A percentile compares a stretch with the other conserved stretches of the same genome.
Conservation (phyloP, 768 basidiomycete species). For the Ephemerocybe angulata region DNA sequence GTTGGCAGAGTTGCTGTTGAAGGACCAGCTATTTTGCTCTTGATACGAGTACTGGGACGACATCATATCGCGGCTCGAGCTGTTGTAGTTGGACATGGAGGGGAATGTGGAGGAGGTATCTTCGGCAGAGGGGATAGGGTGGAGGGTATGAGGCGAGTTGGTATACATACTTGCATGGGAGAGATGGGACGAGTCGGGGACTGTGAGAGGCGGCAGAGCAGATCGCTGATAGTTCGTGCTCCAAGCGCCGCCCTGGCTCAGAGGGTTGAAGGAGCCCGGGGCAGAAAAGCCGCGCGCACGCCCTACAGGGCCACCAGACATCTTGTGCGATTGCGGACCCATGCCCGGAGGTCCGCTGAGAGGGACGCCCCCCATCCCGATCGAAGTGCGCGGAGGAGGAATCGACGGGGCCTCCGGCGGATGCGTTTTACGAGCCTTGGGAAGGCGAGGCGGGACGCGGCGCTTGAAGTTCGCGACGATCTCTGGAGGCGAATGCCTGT, state of each 20-base stretch:
- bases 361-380: constrained; percentile 65
- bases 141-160: constrained; percentile 58
- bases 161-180: constrained; percentile 57
- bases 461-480: constrained; percentile 94
- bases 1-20: constrained; percentile 42
- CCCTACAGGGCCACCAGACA: constrained; percentile 35
- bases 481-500: constrained; percentile 84
- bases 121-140: constrained; percentile 67
- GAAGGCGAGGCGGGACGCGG: constrained; percentile 88
- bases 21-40: constrained; percentile 57
- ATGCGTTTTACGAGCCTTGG: constrained; percentile 82
- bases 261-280: constrained; percentile 74
- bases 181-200: constrained; percentile 68
- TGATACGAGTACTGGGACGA: constrained; percentile 58
- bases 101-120: constrained; percentile 56
- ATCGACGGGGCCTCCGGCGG: constrained; percentile 63
- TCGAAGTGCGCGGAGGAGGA: constrained; percentile 73
- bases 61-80: constrained; percentile 42
- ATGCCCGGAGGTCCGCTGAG: constrained; percentile 57
- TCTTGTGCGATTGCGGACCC: constrained; percentile 33
- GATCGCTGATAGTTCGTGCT: constrained; percentile 48
- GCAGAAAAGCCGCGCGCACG: constrained; percentile 80
- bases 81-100: constrained; percentile 42
- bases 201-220: constrained; percentile 76
- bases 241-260: constrained; percentile 62